Percentiles rank a stretch among this genome's conserved stretches.
Evolutionary conservation across 225 moss, liverwort and hornwort species (phyloP).

Genomic region (Pseudoscleropodium purum): DNA sequence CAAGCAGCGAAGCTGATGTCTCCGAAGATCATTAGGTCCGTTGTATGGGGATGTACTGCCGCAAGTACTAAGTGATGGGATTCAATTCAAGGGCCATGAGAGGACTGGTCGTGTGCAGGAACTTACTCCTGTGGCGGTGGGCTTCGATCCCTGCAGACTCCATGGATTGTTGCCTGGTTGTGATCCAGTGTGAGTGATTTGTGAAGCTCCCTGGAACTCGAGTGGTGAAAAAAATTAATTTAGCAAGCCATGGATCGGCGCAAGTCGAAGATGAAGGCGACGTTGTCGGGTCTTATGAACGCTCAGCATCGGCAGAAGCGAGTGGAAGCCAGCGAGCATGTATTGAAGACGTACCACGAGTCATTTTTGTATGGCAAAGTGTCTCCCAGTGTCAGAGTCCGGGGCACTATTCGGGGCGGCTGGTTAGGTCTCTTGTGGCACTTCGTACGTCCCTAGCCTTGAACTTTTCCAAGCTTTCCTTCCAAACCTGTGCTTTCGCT

Average conservation of each 20-base stretch:
- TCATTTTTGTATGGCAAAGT: slow-evolving; percentile 46
- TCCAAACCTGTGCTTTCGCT: not conserved
- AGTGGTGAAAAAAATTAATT: not conserved
- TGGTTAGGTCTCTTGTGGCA: slow-evolving; percentile 30
- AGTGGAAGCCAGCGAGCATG: slow-evolving; percentile 25
- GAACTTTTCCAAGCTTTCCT: not conserved
- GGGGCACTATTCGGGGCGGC: slow-evolving; percentile 23
- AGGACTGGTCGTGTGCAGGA: not conserved
- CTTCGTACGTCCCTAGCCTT: slow-evolving; percentile 9
- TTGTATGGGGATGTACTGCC: not conserved
- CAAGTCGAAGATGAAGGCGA: not conserved
- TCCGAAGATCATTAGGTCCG: not conserved
- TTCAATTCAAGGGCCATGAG: not conserved
- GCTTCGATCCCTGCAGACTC: not conserved
- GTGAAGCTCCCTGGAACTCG: not conserved
- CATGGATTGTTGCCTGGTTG: not conserved
- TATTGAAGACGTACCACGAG: slow-evolving; percentile 40
- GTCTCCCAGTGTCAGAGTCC: slow-evolving; percentile 19
- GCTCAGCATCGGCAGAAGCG: slow-evolving; percentile 9
- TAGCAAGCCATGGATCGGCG: not conserved
- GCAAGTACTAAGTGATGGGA: not conserved
- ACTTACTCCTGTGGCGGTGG: not conserved
- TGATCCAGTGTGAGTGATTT: not conserved
- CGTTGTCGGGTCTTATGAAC: not conserved
- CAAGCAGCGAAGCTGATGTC: not conserved